A percentile compares a stretch with the other conserved stretches of the same genome.
phyloP scores from a whole-genome alignment of 139 green algal species.

The Dunaliella sp. region DNA sequence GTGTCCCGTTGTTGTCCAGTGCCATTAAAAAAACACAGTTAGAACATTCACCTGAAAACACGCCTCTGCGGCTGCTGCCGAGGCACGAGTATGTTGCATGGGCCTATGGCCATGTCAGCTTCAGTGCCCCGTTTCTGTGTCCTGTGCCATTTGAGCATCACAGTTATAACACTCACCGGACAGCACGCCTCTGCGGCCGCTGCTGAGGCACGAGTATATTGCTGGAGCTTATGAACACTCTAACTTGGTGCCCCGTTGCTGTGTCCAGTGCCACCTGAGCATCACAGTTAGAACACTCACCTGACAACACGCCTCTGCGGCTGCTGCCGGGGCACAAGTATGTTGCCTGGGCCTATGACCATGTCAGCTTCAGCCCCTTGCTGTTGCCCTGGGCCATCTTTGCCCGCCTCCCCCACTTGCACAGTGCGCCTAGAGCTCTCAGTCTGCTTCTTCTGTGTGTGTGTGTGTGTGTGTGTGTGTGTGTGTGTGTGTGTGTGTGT shows the following conservation, averaged over 20 bases:
- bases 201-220: background rate
- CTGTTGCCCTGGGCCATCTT: background rate
- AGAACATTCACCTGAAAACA: background rate
- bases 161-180: too few species aligned
- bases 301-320: background rate
- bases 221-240: background rate
- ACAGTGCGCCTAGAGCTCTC: background rate
- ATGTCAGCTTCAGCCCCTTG: background rate
- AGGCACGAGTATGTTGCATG: background rate
- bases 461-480: too few species aligned
- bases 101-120: background rate
- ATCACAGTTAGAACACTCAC: too few species aligned
- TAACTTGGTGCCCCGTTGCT: too few species aligned
- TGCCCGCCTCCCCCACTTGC: background rate
- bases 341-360: background rate
- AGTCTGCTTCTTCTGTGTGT: background rate
- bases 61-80: background rate
- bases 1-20: too few species aligned
- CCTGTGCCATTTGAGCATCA: background rate
- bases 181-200: background rate
- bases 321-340: background rate
- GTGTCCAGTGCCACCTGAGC: too few species aligned
- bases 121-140: background rate
- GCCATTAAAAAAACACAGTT: too few species aligned
- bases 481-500: too few species aligned